Evolutionary conservation across 306 rosid genomes (phyloP).

Genomic region (Prunus salicina): DNA sequence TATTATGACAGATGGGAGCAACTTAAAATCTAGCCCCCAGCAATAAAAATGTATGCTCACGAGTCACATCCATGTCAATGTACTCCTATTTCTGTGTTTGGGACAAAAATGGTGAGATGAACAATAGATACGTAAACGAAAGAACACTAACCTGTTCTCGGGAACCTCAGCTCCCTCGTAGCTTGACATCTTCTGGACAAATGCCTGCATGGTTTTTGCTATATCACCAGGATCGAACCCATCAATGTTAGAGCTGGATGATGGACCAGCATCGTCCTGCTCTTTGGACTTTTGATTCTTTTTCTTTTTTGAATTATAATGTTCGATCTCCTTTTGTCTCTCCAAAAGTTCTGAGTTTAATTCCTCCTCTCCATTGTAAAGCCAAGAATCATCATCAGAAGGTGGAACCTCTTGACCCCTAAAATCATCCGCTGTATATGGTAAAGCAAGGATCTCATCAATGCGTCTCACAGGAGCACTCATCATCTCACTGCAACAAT

Average conservation of each 20-base stretch:
- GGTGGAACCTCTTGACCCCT: constrained; percentile 63
- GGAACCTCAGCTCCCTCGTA: constrained; percentile 91
- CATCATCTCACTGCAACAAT: constrained; percentile 70
- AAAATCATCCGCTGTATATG: constrained; percentile 59
- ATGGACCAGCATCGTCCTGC: constrained; percentile 37
- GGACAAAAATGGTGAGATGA: constrained; percentile 5
- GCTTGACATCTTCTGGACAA: constrained; percentile 80
- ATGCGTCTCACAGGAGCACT: constrained; percentile 83
- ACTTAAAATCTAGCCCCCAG: constrained; percentile 5
- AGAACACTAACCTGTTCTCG: constrained; percentile 55
- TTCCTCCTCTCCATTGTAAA: constrained; percentile 81
- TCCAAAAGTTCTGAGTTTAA: constrained; percentile 71
- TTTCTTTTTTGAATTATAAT: constrained; percentile 56
- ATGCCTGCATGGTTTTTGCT: constrained; percentile 72
- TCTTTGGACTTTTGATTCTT: constrained; percentile 58
- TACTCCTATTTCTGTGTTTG: constrained; percentile 2
- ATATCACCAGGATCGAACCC: constrained; percentile 68
- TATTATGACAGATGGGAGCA: neutral
- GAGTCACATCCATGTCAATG: neutral
- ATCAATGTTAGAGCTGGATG: constrained; percentile 47
- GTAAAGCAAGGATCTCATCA: constrained; percentile 77
- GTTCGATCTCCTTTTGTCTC: constrained; percentile 90
- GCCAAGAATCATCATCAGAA: constrained; percentile 87
- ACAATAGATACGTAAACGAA: neutral
- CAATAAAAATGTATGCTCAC: neutral